Base-by-base conservation (phyloP, 1,139 yeast genomes). In the Lodderomyces parapsilosis region DNA sequence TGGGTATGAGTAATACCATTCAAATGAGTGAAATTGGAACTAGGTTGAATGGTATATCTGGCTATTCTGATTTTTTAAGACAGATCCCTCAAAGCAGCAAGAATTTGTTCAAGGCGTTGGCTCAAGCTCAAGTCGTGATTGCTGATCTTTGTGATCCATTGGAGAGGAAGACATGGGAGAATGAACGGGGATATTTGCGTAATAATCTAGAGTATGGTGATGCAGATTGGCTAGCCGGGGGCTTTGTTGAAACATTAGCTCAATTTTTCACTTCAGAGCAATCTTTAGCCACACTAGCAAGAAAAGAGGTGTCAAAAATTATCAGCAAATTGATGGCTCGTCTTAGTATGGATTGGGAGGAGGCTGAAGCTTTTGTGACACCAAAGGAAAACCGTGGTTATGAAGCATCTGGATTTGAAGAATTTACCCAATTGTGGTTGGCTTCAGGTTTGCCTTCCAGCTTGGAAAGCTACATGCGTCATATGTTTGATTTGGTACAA, bases 21-120 rank as follows among this genome's bases (percentile, higher is more conserved):
- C 71, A 76, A 38, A 74, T 80, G 75, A 59, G 69, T 40, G 89
- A 83, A 54, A 74, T 81, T 22, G 56, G 81, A 0, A 65, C 79
- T 1, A 68, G 89, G 50, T 53, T 74, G 6, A 64, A 63, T 22
- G 76, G 76, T 1, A 53, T 50, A 7, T 53, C 59, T 13, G 59
- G 73, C 5, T 65, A 66, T 40, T 51, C 58, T 2, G 54, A 59
- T 5, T 71, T 76, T 43, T 51, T 78, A 42, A 49, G 53, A 20
- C 61, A 65, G 50, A 50, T 67, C 52, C 55, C 72, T 49, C 55
- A 65, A 39, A 46, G 77, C 53, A 41, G 71, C 35, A 62, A 62
- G 50, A 47, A 64, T 14, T 59, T 72, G 44, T 46, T 77, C 23
- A 66, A 67, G 43, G 57, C 74, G 0, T 56, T 79, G 49, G 51